Evolutionary conservation across 768 basidiomycete species (phyloP), one percentile per base, ranked within the genome.

Genomic region (Chiua virens): DNA sequence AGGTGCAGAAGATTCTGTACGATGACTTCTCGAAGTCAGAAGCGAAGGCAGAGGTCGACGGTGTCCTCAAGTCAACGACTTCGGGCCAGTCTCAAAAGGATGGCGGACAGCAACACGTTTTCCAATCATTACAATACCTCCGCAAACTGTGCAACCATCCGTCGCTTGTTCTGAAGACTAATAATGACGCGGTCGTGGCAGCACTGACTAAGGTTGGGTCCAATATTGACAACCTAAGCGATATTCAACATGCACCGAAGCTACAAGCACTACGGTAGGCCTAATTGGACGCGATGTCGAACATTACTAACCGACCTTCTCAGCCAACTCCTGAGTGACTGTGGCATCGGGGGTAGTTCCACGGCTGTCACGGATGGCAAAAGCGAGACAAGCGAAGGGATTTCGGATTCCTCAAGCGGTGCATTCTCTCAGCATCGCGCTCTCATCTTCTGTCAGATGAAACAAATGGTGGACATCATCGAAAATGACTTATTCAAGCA

Each of bases 81-180:
- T 54, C 73, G 10, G 60, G 50, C 13, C 3, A 59, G 39, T 56
- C 65, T 9, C 75, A 70, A 36, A 68, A 73, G 37, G 76, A 73
- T 32, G 69, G 73, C 38, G 78, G 72, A 23, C 86, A 94, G 61
- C 83, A 87, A 58, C 97, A 99, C 64, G 83, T 99, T 52, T 99
- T 99, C 83, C 95, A 97, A 67, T 91, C 94, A 11, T 68, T 99
- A 42, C 97, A 99, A 65, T 98, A 98, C 68, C 79, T 99, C 36
- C 83, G 97, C 49, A 98, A 98, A 71, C 79, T 99, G 3, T 98
- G 97, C 75, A 98, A 99, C 66, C 97, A 99, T 63, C 97, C 97
- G 1, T 85, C 89, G 3, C 78, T 99, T 53, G 89, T 98, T 10
- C 76, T 97, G 55, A 94, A 93, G 66, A 78, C 74, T 34, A 78